Conservation (phyloP, 2,329 filamentous ascomycete species). For the Xylaria arbuscula region DNA sequence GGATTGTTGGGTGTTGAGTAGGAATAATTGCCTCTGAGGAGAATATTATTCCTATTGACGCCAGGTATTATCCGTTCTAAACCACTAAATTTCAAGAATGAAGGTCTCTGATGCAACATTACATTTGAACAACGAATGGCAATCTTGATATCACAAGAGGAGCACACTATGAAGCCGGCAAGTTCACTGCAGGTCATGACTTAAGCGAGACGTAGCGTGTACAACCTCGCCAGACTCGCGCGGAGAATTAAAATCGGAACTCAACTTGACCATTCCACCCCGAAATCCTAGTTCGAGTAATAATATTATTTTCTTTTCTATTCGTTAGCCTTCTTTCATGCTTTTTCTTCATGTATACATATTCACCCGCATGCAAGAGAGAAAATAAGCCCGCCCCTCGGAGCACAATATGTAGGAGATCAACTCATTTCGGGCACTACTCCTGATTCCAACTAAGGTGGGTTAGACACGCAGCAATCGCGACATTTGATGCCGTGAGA, state of each 20-base stretch:
- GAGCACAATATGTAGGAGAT: background rate
- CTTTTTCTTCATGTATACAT: background rate
- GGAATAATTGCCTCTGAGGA: too few relatives aligned
- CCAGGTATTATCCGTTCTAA: background rate
- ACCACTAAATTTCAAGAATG: background rate
- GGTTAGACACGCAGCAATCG: constrained; percentile 13
- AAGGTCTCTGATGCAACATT: background rate
- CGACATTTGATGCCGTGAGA: constrained; percentile 14
- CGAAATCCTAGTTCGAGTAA: background rate
- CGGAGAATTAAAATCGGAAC: background rate
- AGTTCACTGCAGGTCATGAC: background rate
- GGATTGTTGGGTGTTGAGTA: background rate
- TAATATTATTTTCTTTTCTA: constrained; percentile 1
- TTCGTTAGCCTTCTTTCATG: background rate
- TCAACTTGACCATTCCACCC: constrained; percentile 2
- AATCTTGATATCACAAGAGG: background rate
- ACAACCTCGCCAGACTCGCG: background rate
- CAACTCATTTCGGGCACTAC: constrained; percentile 16
- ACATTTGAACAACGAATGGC: background rate
- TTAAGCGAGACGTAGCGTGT: constrained; percentile 14
- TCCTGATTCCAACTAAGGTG: background rate
- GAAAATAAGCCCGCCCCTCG: background rate
- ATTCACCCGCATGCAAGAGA: background rate
- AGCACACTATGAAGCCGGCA: background rate
- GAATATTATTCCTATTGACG: background rate